Conservation (phyloP, 148 eudicot species). For the Rheum nobile region DNA sequence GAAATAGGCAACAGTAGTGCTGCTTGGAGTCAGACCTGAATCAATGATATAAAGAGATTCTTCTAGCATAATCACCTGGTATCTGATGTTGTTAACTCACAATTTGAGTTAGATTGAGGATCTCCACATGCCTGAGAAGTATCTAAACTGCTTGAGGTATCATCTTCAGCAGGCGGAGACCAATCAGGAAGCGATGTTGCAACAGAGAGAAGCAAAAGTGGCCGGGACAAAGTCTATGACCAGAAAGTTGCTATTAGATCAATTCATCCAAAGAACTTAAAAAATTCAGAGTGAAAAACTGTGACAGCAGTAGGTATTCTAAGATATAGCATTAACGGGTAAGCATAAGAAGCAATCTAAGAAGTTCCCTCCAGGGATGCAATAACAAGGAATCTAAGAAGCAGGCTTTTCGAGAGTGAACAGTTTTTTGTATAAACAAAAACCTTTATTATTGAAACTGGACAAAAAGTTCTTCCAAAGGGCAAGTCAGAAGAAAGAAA, state of each 20-base stretch:
- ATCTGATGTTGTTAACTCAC: slow-evolving; percentile 14
- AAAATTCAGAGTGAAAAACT: neutral
- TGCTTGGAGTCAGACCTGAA: neutral
- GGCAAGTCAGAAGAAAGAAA: neutral
- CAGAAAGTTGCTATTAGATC: slow-evolving; percentile 3
- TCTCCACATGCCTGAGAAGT: slow-evolving; percentile 16
- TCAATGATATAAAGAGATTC: neutral
- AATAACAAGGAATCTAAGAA: neutral
- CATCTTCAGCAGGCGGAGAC: slow-evolving; percentile 22
- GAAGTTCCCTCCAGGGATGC: neutral
- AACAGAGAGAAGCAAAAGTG: slow-evolving; percentile 41
- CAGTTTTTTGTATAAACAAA: neutral
- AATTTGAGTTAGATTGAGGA: slow-evolving; percentile 16
- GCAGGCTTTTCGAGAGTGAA: neutral
- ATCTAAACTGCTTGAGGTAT: slow-evolving; percentile 22
- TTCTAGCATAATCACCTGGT: slow-evolving; percentile 24
- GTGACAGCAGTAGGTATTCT: neutral
- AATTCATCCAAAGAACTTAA: neutral
- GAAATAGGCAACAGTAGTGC: neutral
- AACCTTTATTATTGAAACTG: neutral
- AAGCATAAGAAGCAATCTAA: neutral
- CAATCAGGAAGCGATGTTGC: slow-evolving; percentile 33
- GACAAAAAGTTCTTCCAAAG: neutral
- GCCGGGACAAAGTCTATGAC: slow-evolving; percentile 44
- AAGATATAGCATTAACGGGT: neutral